Percentiles rank a stretch among this genome's conserved stretches.
Conservation (phyloP, 257 asterid species). For the Ajuga chamaepitys region DNA sequence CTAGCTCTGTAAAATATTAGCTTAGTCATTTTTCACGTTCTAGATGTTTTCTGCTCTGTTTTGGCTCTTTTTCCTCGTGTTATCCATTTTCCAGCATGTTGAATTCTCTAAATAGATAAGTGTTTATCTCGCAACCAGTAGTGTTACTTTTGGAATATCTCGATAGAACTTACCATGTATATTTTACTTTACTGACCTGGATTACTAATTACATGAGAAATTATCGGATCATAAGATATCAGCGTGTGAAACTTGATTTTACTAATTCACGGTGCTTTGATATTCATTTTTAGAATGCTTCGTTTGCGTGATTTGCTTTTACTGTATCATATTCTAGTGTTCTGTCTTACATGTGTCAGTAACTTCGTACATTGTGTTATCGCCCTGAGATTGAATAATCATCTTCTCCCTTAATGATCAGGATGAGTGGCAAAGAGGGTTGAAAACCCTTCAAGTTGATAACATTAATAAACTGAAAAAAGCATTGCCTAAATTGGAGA, state of each 20-base stretch:
- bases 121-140: neutral
- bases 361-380: neutral
- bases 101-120: neutral
- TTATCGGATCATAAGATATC: neutral
- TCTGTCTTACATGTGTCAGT: too few species aligned
- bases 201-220: neutral
- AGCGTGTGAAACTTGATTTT: neutral
- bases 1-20: slow-evolving; percentile 37
- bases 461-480: slow-evolving; percentile 63
- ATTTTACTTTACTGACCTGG: neutral
- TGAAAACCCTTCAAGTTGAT: slow-evolving; percentile 66
- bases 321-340: too few species aligned
- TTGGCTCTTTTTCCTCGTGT: neutral
- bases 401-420: slow-evolving; percentile 18
- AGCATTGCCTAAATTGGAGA: slow-evolving; percentile 70
- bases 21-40: neutral
- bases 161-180: too few species aligned
- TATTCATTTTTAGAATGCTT: neutral
- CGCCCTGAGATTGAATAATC: neutral
- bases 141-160: neutral
- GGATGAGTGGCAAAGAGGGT: slow-evolving; percentile 91
- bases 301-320: too few species aligned
- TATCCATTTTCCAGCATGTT: neutral
- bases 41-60: neutral
- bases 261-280: slow-evolving; percentile 2